Base-by-base conservation (phyloP, 495 filamentous ascomycete species). In the Neurospora sp. region DNA sequence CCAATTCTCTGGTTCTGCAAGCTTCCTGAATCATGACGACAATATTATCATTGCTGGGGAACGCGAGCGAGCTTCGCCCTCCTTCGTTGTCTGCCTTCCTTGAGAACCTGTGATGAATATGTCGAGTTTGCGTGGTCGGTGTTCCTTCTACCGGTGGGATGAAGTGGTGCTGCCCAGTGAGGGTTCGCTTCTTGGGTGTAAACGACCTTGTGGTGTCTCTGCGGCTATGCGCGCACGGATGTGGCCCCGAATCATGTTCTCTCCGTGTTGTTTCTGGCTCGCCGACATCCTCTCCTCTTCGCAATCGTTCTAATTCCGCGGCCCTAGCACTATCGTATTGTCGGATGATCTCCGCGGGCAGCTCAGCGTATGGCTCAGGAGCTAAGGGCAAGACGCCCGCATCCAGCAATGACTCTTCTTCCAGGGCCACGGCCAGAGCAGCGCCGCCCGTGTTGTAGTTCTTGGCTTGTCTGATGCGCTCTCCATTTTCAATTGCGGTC, bases 391-490 rank as follows among this genome's bases (percentile, higher is more conserved):
- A 35, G 35, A 73, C 75, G 16, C 71, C 70, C 8, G 72, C 65
- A n/a, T 75, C 78, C 45, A 72, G 44, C 18, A 76, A 44, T 40
- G 72, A 61, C 39, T 77, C 78, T 69, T 82, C 80, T 44, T 82
- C 80, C 41, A 92, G 84, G 39, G 92, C 83, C 35, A 92, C 78
- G 4, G 86, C 82, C n/a, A 73, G 59, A 6, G 74, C 71, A 22
- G 69, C 76, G 42, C 79, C 79, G 20, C 75, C 74, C 9, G 78
- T 69, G 71, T 82, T 82, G 75, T 87, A 87, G 40, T 77, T 74
- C 65, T 75, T 82, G 22, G 82, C 80, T 5, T 81, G 75, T 71
- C 82, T 84, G 39, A 88, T 75, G 37, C 77, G 83, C 72, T 84
- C 74, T 5, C 82, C 84, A 77, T 88, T 89, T 20, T 83, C 78